Evolutionary conservation across 2,329 filamentous ascomycete genomes (phyloP).

Genomic region (Phaeosphaeria sp.): DNA sequence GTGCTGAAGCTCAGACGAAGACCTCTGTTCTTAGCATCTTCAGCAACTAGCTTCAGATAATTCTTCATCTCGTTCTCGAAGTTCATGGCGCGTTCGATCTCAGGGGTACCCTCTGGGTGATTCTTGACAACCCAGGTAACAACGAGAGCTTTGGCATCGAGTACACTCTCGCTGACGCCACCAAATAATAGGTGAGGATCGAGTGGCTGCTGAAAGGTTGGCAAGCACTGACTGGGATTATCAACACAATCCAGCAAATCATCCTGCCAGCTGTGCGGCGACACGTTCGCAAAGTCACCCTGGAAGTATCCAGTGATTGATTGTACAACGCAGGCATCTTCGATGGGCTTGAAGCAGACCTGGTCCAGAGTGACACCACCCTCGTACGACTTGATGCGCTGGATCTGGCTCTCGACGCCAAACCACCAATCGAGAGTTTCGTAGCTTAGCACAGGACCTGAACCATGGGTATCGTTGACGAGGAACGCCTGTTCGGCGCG

Average conservation of each 20-base stretch:
- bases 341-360: constrained; percentile 92
- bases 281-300: constrained; percentile 67
- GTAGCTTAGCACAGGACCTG: constrained; percentile 82
- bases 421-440: constrained; percentile 95
- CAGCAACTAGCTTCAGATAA: constrained; percentile 76
- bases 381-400: constrained; percentile 71
- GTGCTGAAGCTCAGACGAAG: constrained; percentile 92
- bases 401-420: constrained; percentile 80
- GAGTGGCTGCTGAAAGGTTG: constrained; percentile 87
- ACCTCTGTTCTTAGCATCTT: constrained; percentile 77
- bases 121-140: constrained; percentile 97
- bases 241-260: constrained; percentile 75
- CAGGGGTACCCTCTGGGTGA: constrained; percentile 73
- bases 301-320: constrained; percentile 91
- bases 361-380: constrained; percentile 76
- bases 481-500: constrained; percentile 92
- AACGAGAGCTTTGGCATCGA: constrained; percentile 80
- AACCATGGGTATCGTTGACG: constrained; percentile 80
- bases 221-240: constrained; percentile 81
- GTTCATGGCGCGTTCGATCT: constrained; percentile 78
- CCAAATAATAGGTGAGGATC: constrained; percentile 86
- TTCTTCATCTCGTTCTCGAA: constrained; percentile 84
- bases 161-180: constrained; percentile 71
- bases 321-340: constrained; percentile 88
- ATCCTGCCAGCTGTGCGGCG: constrained; percentile 72